Evolutionary conservation across 441 rosid genomes (phyloP), one percentile per base, ranked within the genome.

Genomic region (Cnidoscolus chayamansa): DNA sequence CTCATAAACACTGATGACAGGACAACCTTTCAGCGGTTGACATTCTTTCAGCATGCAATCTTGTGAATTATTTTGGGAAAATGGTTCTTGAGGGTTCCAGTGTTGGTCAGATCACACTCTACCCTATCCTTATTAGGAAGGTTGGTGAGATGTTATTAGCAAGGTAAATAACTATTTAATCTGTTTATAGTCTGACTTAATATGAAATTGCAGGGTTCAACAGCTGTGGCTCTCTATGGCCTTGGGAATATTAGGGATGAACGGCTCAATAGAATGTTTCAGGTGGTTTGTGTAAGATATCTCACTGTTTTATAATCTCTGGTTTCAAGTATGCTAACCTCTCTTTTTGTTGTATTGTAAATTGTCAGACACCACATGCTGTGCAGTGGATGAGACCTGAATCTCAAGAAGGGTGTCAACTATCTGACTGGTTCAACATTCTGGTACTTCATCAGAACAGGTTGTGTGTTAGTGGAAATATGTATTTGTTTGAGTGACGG

Each of bases 341-440:
- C 17, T 50, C 2, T 63, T 17, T 68, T 31, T 45, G 40, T 37
- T 66, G 66, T 62, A 31, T 75, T 51, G 63, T 68, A 35, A 66
- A 67, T 74, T 75, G 62, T 60, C 77, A 94, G 98, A 94, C 98
- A 60, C 99, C 99, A 53, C 99, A 90, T 81, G 98, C 96, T 71
- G 93, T 94, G 65, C 97, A 92, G 81, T 94, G 99, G 99, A 94
- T 92, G 98, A 90, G 97, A 72, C 97, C 99, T 77, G 99, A 94
- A 88, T 84, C 92, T 78, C 94, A 92, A 84, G 93, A 88, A 79
- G 97, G 84, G 65, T 86, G 84, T 80, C 84, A 84, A 66, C 87
- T 85, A 56, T 87, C 98, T 64, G 97, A 92, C 70, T 95, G 99
- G 98, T 95, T 95, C 86, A 95, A 92, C 84, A 92, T 95, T 83